Percentiles rank a stretch among this genome's conserved stretches.
These are phyloP conservation scores for Dictyostelium capitatum DNA, from an alignment of 78 protist species.

Conservation along the genomic window DNA sequence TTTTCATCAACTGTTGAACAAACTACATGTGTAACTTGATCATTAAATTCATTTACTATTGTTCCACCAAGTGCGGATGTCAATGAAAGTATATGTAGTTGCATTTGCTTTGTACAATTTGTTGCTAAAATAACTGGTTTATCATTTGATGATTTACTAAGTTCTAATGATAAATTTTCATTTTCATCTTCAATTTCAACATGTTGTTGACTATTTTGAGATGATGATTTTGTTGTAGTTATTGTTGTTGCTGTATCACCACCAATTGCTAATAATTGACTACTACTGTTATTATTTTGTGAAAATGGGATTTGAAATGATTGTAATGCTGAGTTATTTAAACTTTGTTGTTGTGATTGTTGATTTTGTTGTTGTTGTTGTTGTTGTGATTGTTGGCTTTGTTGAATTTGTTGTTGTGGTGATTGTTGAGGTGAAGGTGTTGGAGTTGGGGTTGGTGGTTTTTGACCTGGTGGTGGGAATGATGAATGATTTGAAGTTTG, in stretches of 20 bases:
- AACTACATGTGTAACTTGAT: conserved; percentile 57
- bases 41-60: neutral
- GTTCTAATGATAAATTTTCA: neutral
- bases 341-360: neutral
- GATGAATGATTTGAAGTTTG: neutral
- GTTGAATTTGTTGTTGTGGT: neutral
- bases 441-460: conserved; percentile 30
- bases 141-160: neutral
- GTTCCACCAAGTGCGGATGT: conserved; percentile 32
- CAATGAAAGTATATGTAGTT: conserved; percentile 41
- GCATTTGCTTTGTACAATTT: conserved; percentile 23
- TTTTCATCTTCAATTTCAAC: neutral
- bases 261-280: neutral
- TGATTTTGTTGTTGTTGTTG: neutral
- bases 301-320: too few species aligned
- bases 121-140: conserved; percentile 71
- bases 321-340: too few species aligned
- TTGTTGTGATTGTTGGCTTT: neutral
- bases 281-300: neutral
- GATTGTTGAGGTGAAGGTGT: conserved; percentile 18
- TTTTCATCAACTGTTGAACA: neutral
- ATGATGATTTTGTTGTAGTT: neutral
- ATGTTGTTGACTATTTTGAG: neutral
- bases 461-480: neutral
- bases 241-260: neutral